phyloP scores from a whole-genome alignment of 2,329 filamentous ascomycete genomes.

The Penicillium occitanis region DNA sequence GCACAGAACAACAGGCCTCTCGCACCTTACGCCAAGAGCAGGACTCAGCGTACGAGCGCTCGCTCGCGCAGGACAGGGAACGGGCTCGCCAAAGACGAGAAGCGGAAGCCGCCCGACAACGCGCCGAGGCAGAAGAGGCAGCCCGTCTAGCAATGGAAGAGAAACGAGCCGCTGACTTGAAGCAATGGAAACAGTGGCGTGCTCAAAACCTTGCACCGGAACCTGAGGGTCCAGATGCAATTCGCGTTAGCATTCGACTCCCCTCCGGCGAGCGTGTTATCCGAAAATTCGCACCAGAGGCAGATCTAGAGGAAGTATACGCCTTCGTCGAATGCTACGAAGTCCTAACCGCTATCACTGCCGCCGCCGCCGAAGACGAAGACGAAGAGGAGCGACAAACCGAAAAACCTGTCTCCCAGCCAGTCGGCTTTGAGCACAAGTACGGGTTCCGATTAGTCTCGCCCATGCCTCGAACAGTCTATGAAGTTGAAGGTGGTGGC shows the following conservation, averaged over 20 bases:
- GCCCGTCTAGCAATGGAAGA: slow-evolving; percentile 63
- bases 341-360: slow-evolving; percentile 48
- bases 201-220: slow-evolving; percentile 66
- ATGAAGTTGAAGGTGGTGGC: slow-evolving; percentile 65
- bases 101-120: slow-evolving; percentile 64
- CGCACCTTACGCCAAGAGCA: slow-evolving; percentile 81
- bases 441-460: slow-evolving; percentile 85
- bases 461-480: slow-evolving; percentile 80
- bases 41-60: slow-evolving; percentile 90
- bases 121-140: slow-evolving; percentile 65
- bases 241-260: slow-evolving; percentile 66
- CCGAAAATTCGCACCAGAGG: slow-evolving; percentile 68
- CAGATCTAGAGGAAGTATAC: slow-evolving; percentile 82
- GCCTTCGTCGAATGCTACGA: slow-evolving; percentile 94
- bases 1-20: slow-evolving; percentile 77
- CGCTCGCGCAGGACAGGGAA: slow-evolving; percentile 82
- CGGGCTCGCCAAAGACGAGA: slow-evolving; percentile 74
- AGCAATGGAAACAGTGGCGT: slow-evolving; percentile 81
- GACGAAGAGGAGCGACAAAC: slow-evolving; percentile 30
- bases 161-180: slow-evolving; percentile 53
- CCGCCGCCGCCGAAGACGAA: slow-evolving; percentile 25
- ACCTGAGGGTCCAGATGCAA: slow-evolving; percentile 67
- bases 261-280: slow-evolving; percentile 71
- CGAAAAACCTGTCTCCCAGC: slow-evolving; percentile 45
- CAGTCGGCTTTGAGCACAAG: slow-evolving; percentile 71